phyloP scores from a whole-genome alignment of 192 early-diverging fungal species.

The Podila epicladia region DNA sequence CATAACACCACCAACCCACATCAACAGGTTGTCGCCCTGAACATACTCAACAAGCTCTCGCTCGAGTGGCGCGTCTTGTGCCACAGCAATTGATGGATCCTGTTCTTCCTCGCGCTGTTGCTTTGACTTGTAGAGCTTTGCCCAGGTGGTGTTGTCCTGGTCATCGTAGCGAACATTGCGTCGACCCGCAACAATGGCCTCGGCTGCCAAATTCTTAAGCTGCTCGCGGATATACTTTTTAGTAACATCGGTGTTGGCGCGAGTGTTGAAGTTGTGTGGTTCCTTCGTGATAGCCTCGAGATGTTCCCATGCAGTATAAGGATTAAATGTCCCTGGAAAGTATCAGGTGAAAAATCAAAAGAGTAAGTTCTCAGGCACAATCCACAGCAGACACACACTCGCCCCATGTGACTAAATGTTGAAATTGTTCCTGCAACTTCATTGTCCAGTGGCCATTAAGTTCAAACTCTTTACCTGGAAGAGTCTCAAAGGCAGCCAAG shows the following conservation, averaged over 20 bases:
- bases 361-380: neutral
- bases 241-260: constrained; percentile 31
- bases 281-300: constrained; percentile 36
- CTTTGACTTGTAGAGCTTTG: constrained; percentile 2
- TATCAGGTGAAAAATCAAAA: neutral
- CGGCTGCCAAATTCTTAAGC: constrained; percentile 18
- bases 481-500: constrained; percentile 12
- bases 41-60: constrained; percentile 11
- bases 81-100: neutral
- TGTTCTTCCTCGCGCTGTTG: constrained; percentile 25
- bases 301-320: constrained; percentile 31
- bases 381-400: neutral
- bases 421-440: neutral
- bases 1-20: constrained; percentile 44
- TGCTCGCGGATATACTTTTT: constrained; percentile 33
- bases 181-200: constrained; percentile 39
- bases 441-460: neutral
- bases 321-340: constrained; percentile 29
- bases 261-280: constrained; percentile 40
- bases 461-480: constrained; percentile 14
- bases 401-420: neutral
- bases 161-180: constrained; percentile 45
- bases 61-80: neutral
- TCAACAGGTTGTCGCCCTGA: constrained; percentile 41
- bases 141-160: constrained; percentile 27